These are phyloP conservation scores for Brettanomyces custersianus DNA, from an alignment of 805 yeast species.

Conservation along the genomic window DNA sequence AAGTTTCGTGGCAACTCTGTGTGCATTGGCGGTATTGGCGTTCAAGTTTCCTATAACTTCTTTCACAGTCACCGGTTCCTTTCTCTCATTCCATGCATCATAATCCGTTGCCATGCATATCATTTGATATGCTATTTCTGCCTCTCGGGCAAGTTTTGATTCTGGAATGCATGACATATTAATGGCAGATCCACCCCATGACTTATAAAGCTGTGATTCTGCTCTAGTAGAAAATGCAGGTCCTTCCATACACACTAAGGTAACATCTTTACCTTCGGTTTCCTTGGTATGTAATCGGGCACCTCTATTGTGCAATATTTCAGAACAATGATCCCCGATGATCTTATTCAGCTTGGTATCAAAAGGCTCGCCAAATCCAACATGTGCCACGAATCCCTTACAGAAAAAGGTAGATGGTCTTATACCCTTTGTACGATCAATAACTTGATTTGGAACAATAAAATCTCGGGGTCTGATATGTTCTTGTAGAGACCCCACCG, in stretches of 20 bases:
- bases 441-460: slow-evolving; percentile 92
- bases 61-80: slow-evolving; percentile 97
- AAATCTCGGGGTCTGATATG: slow-evolving; percentile 92
- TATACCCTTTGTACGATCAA: slow-evolving; percentile 95
- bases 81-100: slow-evolving; percentile 96
- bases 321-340: slow-evolving; percentile 46
- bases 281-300: slow-evolving; percentile 57
- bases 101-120: slow-evolving; percentile 98
- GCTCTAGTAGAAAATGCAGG: slow-evolving; percentile 97
- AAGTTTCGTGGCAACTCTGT: slow-evolving; percentile 59
- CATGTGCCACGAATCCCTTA: slow-evolving; percentile 92
- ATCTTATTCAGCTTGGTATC: slow-evolving; percentile 63
- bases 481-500: slow-evolving; percentile 90
- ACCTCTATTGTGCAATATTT: slow-evolving; percentile 47
- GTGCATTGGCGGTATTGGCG: slow-evolving; percentile 84
- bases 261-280: slow-evolving; percentile 60
- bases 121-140: slow-evolving; percentile 96
- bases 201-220: slow-evolving; percentile 76
- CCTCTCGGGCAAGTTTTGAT: slow-evolving; percentile 93
- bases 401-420: slow-evolving; percentile 86
- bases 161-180: slow-evolving; percentile 98
- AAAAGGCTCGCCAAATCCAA: slow-evolving; percentile 95
- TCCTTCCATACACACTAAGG: slow-evolving; percentile 97
- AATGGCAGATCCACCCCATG: slow-evolving; percentile 91
- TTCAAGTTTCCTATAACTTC: slow-evolving; percentile 85